phyloP scores from a whole-genome alignment of 2,329 filamentous ascomycete genomes.

The Fusarium verrucosum region DNA sequence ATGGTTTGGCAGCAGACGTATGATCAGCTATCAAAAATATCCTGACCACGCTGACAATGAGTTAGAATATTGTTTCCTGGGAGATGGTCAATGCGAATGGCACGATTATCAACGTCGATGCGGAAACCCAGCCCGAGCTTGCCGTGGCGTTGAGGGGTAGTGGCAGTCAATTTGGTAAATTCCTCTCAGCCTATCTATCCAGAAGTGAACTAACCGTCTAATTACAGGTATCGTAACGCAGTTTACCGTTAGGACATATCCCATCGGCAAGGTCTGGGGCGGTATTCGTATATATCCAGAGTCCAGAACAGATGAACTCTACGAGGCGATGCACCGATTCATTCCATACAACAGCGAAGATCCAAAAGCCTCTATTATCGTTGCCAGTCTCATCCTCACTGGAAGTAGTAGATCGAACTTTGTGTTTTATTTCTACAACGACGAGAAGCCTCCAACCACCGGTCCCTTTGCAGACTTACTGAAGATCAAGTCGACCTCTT shows the following conservation, averaged over 20 bases:
- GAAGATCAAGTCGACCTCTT: conserved; percentile 4
- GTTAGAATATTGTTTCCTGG: conserved; percentile 10
- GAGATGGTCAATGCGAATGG: conserved; percentile 20
- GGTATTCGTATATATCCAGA: conserved; percentile 9
- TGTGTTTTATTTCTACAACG: conserved; percentile 24
- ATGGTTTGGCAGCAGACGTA: conserved; percentile 25
- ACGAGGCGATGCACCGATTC: conserved; percentile 13
- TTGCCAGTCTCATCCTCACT: background rate
- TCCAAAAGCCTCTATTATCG: background rate
- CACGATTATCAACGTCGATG: conserved; percentile 10
- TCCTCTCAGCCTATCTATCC: accelerated
- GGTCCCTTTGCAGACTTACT: conserved; percentile 20
- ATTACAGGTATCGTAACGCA: background rate
- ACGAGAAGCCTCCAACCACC: conserved; percentile 9
- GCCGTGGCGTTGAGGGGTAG: conserved; percentile 17
- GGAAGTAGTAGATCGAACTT: background rate
- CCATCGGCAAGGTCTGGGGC: conserved; percentile 11
- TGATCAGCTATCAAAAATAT: accelerated
- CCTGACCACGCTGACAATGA: background rate
- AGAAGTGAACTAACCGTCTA: accelerated
- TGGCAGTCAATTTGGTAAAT: conserved; percentile 17
- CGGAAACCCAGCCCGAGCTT: conserved; percentile 3
- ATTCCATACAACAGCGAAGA: conserved; percentile 19
- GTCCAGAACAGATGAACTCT: conserved; percentile 11
- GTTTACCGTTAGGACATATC: conserved; percentile 5